These are phyloP conservation scores for Hydrangea macrophylla DNA, from an alignment of 148 eudicot species.

Conservation along the genomic window DNA sequence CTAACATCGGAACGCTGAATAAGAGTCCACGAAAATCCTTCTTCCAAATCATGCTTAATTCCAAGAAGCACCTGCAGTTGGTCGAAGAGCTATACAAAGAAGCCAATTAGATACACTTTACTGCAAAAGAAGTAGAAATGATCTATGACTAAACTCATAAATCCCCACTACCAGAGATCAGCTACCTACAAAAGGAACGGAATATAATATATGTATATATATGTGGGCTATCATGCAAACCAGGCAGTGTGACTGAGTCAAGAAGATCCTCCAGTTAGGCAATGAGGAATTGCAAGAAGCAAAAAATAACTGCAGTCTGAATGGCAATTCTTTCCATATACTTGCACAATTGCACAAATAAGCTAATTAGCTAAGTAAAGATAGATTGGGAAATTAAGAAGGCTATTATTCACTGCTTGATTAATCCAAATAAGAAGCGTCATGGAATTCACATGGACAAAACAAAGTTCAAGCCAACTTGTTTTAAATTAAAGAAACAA, in stretches of 20 bases:
- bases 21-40: conserved; percentile 76
- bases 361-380: background rate
- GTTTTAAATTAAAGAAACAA: background rate
- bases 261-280: conserved; percentile 1
- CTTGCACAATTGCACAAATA: too few relatives aligned
- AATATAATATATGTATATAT: background rate
- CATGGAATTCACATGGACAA: background rate
- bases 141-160: background rate
- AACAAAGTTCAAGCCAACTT: background rate
- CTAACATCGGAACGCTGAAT: conserved; percentile 55
- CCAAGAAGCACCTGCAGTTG: conserved; percentile 59
- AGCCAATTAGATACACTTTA: background rate
- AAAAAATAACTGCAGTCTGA: background rate
- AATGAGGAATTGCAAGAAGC: background rate
- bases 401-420: background rate
- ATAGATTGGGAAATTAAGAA: background rate
- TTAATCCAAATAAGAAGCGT: background rate
- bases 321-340: background rate
- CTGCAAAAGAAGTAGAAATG: background rate
- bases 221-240: too few relatives aligned
- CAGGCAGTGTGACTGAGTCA: background rate
- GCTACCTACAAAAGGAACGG: background rate
- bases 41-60: conserved; percentile 56
- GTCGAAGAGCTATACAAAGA: conserved; percentile 50
- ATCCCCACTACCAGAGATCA: background rate